phyloP scores from a whole-genome alignment of 1,284 basidiomycete species.

The Amylostereum chailletii region DNA sequence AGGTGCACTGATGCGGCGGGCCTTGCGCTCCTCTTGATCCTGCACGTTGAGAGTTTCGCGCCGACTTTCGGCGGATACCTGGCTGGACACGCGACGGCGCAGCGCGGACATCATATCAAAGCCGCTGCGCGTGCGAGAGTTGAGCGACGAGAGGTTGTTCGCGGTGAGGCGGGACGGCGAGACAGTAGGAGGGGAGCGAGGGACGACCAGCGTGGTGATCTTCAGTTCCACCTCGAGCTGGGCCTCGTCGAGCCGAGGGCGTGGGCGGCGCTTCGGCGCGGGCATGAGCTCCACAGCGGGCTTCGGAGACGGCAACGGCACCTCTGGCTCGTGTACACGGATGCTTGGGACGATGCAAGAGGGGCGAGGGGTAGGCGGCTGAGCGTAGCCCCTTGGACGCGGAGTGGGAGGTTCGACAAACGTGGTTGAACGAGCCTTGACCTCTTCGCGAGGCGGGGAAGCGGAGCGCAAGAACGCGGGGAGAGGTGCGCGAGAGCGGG shows the following conservation, averaged over 20 bases:
- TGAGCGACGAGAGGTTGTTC: conserved; percentile 40
- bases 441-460: conserved; percentile 8
- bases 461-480: conserved; percentile 34
- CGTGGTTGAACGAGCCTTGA: conserved; percentile 6
- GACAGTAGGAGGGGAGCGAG: conserved; percentile 28
- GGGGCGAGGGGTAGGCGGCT: conserved; percentile 33
- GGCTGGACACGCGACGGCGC: conserved; percentile 34
- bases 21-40: conserved; percentile 24
- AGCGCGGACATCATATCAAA: conserved; percentile 59
- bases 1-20: conserved; percentile 28
- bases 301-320: conserved; percentile 10
- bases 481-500: conserved; percentile 25
- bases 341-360: not conserved
- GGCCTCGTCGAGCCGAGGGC: conserved; percentile 23
- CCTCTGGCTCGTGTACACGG: conserved; percentile 8
- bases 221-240: conserved; percentile 33
- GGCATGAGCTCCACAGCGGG: conserved; percentile 17
- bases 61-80: conserved; percentile 11
- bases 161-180: conserved; percentile 44
- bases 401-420: conserved; percentile 9
- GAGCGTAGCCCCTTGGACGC: conserved; percentile 19
- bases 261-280: conserved; percentile 17
- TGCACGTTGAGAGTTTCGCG: conserved; percentile 15
- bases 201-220: conserved; percentile 41
- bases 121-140: conserved; percentile 44